A percentile compares a stretch with the other conserved stretches of the same genome.
phyloP scores from a whole-genome alignment of 352 stramenopile species.

The Globisporangium solare region DNA sequence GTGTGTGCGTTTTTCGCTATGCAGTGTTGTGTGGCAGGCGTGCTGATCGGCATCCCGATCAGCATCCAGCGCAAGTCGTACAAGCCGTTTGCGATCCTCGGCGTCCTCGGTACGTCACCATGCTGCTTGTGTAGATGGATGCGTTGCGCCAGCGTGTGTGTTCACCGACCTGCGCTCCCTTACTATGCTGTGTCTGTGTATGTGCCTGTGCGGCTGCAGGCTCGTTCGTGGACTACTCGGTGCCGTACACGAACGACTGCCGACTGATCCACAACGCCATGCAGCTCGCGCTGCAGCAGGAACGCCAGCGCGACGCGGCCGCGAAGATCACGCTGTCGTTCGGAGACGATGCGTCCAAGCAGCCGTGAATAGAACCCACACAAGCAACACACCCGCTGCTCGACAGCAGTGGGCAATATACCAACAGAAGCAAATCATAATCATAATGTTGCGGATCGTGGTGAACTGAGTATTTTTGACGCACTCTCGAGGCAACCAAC shows the following conservation, averaged over 20 bases:
- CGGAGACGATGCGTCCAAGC: constrained; percentile 6
- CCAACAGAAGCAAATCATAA: neutral
- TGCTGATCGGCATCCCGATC: constrained; percentile 78
- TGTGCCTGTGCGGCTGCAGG: constrained; percentile 24
- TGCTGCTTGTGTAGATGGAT: neutral
- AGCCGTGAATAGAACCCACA: neutral
- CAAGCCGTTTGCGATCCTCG: constrained; percentile 70
- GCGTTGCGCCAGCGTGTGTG: too few species aligned
- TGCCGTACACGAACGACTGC: constrained; percentile 79
- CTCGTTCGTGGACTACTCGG: constrained; percentile 83
- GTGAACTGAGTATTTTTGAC: too few species aligned
- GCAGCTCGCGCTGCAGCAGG: constrained; percentile 62
- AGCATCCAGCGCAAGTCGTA: constrained; percentile 80
- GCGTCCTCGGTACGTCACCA: constrained; percentile 51
- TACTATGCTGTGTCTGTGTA: neutral
- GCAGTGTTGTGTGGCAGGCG: constrained; percentile 73
- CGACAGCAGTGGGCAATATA: too few species aligned
- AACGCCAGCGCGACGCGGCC: constrained; percentile 36
- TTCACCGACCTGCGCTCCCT: neutral
- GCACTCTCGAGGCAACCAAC: neutral
- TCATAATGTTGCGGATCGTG: neutral
- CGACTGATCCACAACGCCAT: constrained; percentile 76
- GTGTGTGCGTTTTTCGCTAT: neutral
- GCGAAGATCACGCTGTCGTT: constrained; percentile 10
- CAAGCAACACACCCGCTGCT: neutral